Evolutionary conservation across 2,329 filamentous ascomycete genomes (phyloP), one percentile per base, ranked within the genome.

Genomic region (Penicillium corylophilum): DNA sequence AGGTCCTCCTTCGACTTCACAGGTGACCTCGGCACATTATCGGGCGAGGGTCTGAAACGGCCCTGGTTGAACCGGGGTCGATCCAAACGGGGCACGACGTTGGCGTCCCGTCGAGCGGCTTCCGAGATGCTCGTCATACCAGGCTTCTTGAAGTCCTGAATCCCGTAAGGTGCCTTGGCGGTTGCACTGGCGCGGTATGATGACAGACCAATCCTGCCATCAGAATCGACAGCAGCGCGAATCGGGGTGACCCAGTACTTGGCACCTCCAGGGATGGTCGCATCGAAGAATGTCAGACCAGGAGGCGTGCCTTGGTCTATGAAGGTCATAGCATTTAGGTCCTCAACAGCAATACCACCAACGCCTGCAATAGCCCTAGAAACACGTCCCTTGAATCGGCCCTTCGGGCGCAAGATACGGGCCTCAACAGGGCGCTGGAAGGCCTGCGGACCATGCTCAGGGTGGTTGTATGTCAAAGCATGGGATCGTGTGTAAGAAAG

Each of bases 401-500:
- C 65, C 65, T 72, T 76, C 5, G 79, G 76, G 44, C 76, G 71
- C 48, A 88, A 65, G 18, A 86, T 76, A 55, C 85, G 82, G 4
- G 82, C 81, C 53, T 80, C 68, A 3, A 86, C 74, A 0, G 83
- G 83, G 4, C 76, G 63, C 22, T 73, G 73, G 24, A 71, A 62
- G 2, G 69, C 69, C 61, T 85, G 83, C 9, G 85, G 84, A 4
- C 85, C 85, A 59, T 80, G 79, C 26, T 79, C 65, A 2, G 83
- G 81, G 63, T 86, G 82, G 62, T 86, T 87, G 59, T 77, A 72
- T 40, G 83, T 70, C 61, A 79, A 73, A 20, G 80, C 73, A 48
- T 77, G 74, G 12, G 80, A 81, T 44, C 82, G 78, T 3, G 81
- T 71, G 64, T 88, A 87, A 13, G 81, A 80, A 5, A 88, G 73